Evolutionary conservation across 148 eudicot genomes (phyloP), one percentile per base, ranked within the genome.

Genomic region (Arbutus unedo): DNA sequence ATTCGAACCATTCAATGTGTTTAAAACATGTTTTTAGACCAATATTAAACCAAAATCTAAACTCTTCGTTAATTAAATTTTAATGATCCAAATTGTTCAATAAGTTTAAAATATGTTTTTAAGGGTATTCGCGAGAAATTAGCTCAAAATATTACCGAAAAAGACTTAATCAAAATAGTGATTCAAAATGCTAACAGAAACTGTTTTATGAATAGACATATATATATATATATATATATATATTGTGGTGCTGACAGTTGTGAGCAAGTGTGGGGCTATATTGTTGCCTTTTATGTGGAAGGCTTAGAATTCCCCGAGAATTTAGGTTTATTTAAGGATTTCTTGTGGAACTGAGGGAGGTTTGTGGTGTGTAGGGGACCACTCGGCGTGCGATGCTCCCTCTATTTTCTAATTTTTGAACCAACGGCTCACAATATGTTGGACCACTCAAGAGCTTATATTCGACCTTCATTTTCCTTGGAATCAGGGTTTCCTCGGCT

Each of bases 251-350:
- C 23, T 5, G 23, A 44, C 76, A 72, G 51, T 6, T 72, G 76
- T 72, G 51, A 72, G 76, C 53, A 16, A 3, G 76, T 45, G 25
- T 49, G 74, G 18, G n/a, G n/a, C 3, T 38, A 53, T 57, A 38
- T 70, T 81, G 55, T 41, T 60, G 86, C 49, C 62, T 84, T 75
- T 75, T 81, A 50, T 48, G 74, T 43, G 50, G 44, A 84, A 43
- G 71, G 82, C 25, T 70, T 78, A 48, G 45, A 55, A 44, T 53
- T 79, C 16, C 23, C 19, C 49, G n/a, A 70, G 47, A 48, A 6
- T 70, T 41, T 31, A 1, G 13, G 4, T 38, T 38, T 64, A 15
- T 15, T 64, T 7, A 0, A 8, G 7, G 11, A 41, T 4, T 38
- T 41, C 11, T 41, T 41, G 11, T 31, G 72, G 44, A 23, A 48